Evolutionary conservation across 495 filamentous ascomycete genomes (phyloP), one percentile per base, ranked within the genome.

Genomic region (Aspergillus haitiensis): DNA sequence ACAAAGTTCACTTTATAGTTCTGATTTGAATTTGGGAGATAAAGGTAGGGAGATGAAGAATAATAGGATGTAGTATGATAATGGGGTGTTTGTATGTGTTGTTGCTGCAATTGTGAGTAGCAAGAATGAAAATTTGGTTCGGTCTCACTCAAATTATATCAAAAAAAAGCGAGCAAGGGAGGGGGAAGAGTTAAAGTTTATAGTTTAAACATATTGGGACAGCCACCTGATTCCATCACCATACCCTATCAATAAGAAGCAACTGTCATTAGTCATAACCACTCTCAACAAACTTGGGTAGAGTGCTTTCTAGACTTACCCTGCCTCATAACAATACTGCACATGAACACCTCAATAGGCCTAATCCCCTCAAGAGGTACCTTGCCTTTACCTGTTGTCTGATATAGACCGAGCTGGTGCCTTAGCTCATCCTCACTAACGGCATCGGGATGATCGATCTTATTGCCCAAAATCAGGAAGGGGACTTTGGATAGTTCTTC

Each of bases 281-380:
- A 12, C 16, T 7, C 21, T 27, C 21, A 27, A 27, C 21, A 27
- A 27, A 27, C 21, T 27, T 27, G 32, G 8, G 33, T 31, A 12
- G 32, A 13, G 36, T 44, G 33, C n/a, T 11, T 35, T 44, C 39
- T 9, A 9, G 60, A 79, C 85, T 67, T 61, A 90, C 89, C 93
- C 78, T 97, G 93, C 72, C 93, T 83, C 94, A 96, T 97, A 56
- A 97, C 92, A 69, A 97, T 92, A 68, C 89, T 93, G 83, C 93
- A 97, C 93, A 97, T 97, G 78, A 97, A 97, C 52, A 97, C 88
- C 84, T 98, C 94, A 70, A 98, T 94, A 11, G 94, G 92, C 59
- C 94, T 82, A 75, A 97, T 95, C 31, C 90, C 90, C 79, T 98
- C 93, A 64, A 97, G 81, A 57, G 90, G 92, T 56, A 96, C 88